phyloP scores from a whole-genome alignment of 2,329 filamentous ascomycete genomes.

The Phialophora tarda region DNA sequence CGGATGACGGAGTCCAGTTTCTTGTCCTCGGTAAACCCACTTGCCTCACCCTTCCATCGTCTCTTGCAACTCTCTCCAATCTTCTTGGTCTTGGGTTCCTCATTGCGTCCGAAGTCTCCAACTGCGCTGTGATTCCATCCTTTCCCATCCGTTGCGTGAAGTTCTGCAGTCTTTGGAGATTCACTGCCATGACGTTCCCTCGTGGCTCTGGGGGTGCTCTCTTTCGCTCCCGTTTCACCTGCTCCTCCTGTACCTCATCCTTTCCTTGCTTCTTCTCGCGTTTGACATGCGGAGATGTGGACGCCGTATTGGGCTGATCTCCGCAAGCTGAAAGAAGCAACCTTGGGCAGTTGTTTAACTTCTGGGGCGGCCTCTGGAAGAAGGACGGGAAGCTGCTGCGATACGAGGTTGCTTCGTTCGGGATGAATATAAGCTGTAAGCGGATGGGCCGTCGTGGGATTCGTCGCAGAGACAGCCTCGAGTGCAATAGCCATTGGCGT shows the following conservation, averaged over 20 bases:
- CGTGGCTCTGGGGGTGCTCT: background rate
- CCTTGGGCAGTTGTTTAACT: no score
- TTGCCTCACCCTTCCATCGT: slow-evolving; percentile 3
- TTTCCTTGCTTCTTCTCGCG: background rate
- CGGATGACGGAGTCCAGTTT: slow-evolving; percentile 11
- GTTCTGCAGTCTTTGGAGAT: background rate
- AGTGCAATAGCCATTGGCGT: no score
- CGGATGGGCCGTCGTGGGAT: no score
- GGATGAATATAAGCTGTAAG: no score
- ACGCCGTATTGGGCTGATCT: no score
- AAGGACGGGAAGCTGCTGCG: no score
- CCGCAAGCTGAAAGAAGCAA: no score
- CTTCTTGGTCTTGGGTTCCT: slow-evolving; percentile 1
- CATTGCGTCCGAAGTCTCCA: background rate
- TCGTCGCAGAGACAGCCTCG: no score
- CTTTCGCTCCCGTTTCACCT: background rate
- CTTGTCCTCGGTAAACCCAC: slow-evolving; percentile 17
- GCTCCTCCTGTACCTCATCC: no score
- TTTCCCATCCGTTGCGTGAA: background rate
- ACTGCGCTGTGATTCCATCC: background rate
- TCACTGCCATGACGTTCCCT: background rate
- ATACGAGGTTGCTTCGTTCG: no score
- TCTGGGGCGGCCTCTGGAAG: no score
- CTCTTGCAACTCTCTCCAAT: slow-evolving; percentile 8
- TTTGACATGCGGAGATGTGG: no score